These are phyloP conservation scores for Misopates orontium DNA, from an alignment of 257 asterid species.

Conservation along the genomic window DNA sequence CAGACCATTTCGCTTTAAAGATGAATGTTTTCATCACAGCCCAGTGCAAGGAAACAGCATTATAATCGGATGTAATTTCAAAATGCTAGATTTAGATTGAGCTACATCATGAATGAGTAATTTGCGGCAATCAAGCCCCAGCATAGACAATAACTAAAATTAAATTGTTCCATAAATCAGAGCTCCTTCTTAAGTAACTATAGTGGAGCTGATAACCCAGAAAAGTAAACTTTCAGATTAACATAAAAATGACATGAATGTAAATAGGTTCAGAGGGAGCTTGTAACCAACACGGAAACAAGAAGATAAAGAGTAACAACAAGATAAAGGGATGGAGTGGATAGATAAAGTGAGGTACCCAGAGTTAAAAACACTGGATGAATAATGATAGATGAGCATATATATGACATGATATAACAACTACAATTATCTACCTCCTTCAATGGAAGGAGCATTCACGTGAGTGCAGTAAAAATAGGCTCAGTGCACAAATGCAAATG, in stretches of 20 bases:
- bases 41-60: constrained; percentile 5
- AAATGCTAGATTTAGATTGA: constrained; percentile 19
- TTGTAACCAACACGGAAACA: constrained; percentile 17
- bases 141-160: constrained; percentile 9
- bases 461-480: constrained; percentile 3
- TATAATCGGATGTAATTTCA: constrained; percentile 7
- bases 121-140: constrained; percentile 11
- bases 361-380: constrained; percentile 12
- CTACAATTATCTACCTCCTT: constrained; percentile 6
- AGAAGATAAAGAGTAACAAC: constrained; percentile 7
- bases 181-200: constrained; percentile 9
- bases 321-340: constrained; percentile 7
- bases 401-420: constrained; percentile 9
- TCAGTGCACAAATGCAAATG: constrained; percentile 1
- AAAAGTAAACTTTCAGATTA: neutral
- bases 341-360: constrained; percentile 3
- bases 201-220: neutral
- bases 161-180: constrained; percentile 13
- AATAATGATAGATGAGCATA: constrained; percentile 11
- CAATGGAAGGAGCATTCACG: constrained; percentile 1
- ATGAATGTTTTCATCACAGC: constrained; percentile 1
- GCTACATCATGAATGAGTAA: neutral
- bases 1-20: constrained; percentile 23
- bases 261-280: neutral
- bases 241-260: constrained; percentile 10